Evolutionary conservation across 129 eudicot genomes (phyloP), one percentile per base, ranked within the genome.

Genomic region (Artemisia annua): DNA sequence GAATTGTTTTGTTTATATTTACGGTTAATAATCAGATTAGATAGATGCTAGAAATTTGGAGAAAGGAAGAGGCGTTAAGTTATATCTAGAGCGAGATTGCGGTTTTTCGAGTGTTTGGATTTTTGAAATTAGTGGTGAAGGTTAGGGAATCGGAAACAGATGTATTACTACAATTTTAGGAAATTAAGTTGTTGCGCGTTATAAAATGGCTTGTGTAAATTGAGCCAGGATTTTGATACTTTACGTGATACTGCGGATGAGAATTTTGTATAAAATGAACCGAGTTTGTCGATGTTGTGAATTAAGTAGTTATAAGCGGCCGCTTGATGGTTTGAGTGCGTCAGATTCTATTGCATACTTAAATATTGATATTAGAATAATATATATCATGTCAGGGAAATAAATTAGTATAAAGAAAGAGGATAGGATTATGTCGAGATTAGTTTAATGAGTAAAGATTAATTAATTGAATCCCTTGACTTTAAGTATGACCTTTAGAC

Each of bases 71-170:
- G 0, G 35, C 5, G 3, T 32, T 32, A 32, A 5, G 5, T 50
- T 50, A 50, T 50, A 12, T 51, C 6, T 1, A 35, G 56, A 51
- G 56, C 17, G 56, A 14, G 56, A n/a, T 13, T 51, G 15, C 56
- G 56, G 56, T 51, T n/a, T n/a, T n/a, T n/a, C n/a, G n/a, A n/a
- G n/a, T n/a, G n/a, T n/a, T n/a, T n/a, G n/a, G n/a, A n/a, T n/a
- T n/a, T n/a, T n/a, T n/a, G n/a, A n/a, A n/a, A n/a, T n/a, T n/a
- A 11, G 22, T 50, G 18, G 54, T 63, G 46, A 57, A 66, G 56
- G 50, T 22, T 19, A 44, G 49, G 79, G 73, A 66, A 56, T 48
- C 28, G 10, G 51, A 55, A 26, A 56, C n/a, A n/a, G n/a, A n/a
- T n/a, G n/a, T n/a, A n/a, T n/a, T n/a, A n/a, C n/a, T n/a, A n/a